Evolutionary conservation across 768 basidiomycete genomes (phyloP), one percentile per base, ranked within the genome.

Genomic region (Auricularia sp.): DNA sequence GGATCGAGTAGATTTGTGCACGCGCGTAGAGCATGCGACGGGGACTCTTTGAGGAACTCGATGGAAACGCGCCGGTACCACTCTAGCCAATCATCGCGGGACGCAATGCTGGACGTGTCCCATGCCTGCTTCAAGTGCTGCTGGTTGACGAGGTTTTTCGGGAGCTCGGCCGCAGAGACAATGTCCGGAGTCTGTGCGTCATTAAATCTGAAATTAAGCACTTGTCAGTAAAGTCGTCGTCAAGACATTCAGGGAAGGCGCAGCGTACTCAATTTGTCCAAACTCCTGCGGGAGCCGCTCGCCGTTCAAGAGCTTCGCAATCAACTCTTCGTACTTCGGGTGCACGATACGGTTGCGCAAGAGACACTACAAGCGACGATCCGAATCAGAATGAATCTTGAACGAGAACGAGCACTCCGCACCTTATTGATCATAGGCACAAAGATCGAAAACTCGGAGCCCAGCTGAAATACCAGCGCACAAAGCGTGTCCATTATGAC

Each of bases 351-450:
- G 84, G 67, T 90, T 86, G 39, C 87, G 83, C 18, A 90, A 75
- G 35, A 95, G 77, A 65, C 86, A 85, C 94, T 96, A 67, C 51
- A 39, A 12, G 39, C 7, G 7, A 43, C n/a, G 35, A 51, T 42
- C 36, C 47, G 56, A 60, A 63, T 58, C 62, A 12, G n/a, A 36
- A 36, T 42, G 36, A 66, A 35, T 11, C 33, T 44, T 3, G 18
- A 12, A n/a, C 21, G 16, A 5, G 54, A 21, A 23, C 29, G 29
- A 7, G n/a, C 4, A 47, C 18, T 14, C 14, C 54, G 21, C 56
- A 91, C 95, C 82, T 98, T 98, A 74, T 93, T 93, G 68, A 99
- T 91, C 68, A 95, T 95, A 0, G 97, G 94, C 42, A 98, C 91
- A 70, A 98, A 99, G 54, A 99, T 93, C 3, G 97, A 94, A 69